Evolutionary conservation across 2,329 filamentous ascomycete genomes (phyloP).

Genomic region (Penicillium concentricum): DNA sequence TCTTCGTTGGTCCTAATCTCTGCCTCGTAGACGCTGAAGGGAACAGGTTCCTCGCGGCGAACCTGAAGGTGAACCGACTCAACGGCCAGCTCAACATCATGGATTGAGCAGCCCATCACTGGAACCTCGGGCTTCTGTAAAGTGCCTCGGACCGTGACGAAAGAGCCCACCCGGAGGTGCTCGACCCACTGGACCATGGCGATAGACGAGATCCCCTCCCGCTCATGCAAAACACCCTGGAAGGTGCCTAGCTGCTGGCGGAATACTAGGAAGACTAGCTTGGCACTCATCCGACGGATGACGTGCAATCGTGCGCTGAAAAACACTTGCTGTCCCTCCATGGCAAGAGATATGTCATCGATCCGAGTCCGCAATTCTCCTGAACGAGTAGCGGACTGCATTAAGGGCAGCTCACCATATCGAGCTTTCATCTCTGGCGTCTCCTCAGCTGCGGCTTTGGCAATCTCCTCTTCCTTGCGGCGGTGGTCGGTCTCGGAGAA

Average conservation of each 20-base stretch:
- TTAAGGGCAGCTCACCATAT: conserved; percentile 59
- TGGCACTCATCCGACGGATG: conserved; percentile 75
- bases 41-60: conserved; percentile 60
- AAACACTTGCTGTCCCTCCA: conserved; percentile 59
- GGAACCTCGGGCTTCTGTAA: conserved; percentile 72
- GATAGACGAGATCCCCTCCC: conserved; percentile 62
- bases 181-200: conserved; percentile 87
- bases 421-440: conserved; percentile 58
- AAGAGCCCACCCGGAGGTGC: conserved; percentile 73
- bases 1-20: conserved; percentile 60
- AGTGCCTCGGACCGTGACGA: conserved; percentile 73
- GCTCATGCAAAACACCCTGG: conserved; percentile 72
- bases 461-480: conserved; percentile 45
- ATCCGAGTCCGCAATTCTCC: conserved; percentile 51
- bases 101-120: conserved; percentile 72
- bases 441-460: conserved; percentile 52
- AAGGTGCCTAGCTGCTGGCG: conserved; percentile 80
- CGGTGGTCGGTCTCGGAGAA: conserved; percentile 42
- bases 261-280: conserved; percentile 81
- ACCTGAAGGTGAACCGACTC: conserved; percentile 63
- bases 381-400: conserved; percentile 56
- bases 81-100: conserved; percentile 73
- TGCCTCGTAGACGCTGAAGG: conserved; percentile 69
- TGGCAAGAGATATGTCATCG: conserved; percentile 51
- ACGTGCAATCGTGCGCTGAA: conserved; percentile 76